These are phyloP conservation scores for Thielaviopsis populi DNA, from an alignment of 2,329 filamentous ascomycete genomes.

Conservation along the genomic window DNA sequence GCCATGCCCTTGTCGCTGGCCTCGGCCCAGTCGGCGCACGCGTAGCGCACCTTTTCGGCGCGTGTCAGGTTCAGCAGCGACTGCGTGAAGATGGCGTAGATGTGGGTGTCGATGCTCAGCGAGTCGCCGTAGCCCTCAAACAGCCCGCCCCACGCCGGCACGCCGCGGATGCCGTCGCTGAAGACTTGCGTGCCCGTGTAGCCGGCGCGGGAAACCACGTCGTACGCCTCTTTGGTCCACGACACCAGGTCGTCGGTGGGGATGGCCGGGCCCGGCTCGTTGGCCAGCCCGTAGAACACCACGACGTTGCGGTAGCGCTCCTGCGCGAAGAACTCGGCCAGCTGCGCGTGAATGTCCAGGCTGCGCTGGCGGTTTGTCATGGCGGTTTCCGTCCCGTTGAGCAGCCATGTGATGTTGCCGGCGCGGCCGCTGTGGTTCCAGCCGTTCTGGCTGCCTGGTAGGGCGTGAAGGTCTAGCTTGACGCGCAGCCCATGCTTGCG, in stretches of 20 bases:
- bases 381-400: conserved; percentile 18
- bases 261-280: conserved; percentile 50
- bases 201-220: conserved; percentile 43
- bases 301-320: conserved; percentile 36
- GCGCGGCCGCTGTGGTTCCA: conserved; percentile 46
- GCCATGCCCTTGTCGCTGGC: conserved; percentile 34
- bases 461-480: conserved; percentile 44
- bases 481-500: conserved; percentile 36
- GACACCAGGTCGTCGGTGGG: conserved; percentile 37
- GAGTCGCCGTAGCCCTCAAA: conserved; percentile 40
- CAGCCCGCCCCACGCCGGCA: conserved; percentile 56
- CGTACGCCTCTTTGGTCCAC: conserved; percentile 43
- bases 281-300: conserved; percentile 51
- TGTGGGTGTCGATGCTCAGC: conserved; percentile 61
- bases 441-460: conserved; percentile 42
- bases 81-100: conserved; percentile 65
- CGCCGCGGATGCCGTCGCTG: conserved; percentile 58
- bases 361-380: conserved; percentile 31
- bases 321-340: conserved; percentile 21
- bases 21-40: conserved; percentile 51
- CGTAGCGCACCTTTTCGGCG: conserved; percentile 50
- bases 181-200: conserved; percentile 47
- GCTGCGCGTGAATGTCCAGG: conserved; percentile 38
- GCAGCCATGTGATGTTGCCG: conserved; percentile 24
- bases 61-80: conserved; percentile 51